Percentiles rank a stretch among this genome's conserved stretches.
These are phyloP conservation scores for Heliosperma pusillum DNA, from an alignment of 148 eudicot species.

Conservation along the genomic window DNA sequence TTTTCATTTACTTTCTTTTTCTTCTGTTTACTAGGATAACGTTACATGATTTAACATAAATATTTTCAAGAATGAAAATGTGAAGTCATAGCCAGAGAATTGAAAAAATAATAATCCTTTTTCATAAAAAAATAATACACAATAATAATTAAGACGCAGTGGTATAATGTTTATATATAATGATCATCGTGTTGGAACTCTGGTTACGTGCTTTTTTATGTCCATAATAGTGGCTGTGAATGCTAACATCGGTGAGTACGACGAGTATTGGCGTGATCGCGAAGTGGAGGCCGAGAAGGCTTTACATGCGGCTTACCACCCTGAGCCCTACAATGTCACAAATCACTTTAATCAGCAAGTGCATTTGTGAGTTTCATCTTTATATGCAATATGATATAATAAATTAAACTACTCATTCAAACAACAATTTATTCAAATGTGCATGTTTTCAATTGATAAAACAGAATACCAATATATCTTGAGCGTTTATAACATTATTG, in stretches of 20 bases:
- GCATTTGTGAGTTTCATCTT: conserved; percentile 30
- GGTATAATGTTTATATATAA: not conserved
- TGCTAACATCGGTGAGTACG: conserved; percentile 26
- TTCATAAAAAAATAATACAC: not conserved
- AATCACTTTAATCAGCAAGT: conserved; percentile 35
- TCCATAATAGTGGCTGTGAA: not conserved
- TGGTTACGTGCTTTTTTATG: not conserved
- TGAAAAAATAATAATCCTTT: too few relatives aligned
- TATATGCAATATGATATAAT: too few relatives aligned
- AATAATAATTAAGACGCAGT: not conserved
- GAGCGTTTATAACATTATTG: too few relatives aligned
- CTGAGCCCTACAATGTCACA: conserved; percentile 38
- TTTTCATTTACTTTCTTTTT: not conserved
- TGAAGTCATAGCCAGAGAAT: not conserved
- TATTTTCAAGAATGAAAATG: not conserved
- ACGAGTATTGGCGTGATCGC: conserved; percentile 38
- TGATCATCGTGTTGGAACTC: not conserved
- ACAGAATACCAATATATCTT: too few relatives aligned
- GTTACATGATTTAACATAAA: not conserved
- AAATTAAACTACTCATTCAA: too few relatives aligned
- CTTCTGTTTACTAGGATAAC: not conserved
- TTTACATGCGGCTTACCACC: conserved; percentile 32
- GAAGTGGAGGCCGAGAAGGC: conserved; percentile 26
- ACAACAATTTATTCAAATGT: too few relatives aligned
- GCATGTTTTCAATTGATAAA: too few relatives aligned